Percentiles rank a stretch among this genome's conserved stretches.
Evolutionary conservation across 306 rosid species (phyloP).

Genomic region (Vicia villosa): DNA sequence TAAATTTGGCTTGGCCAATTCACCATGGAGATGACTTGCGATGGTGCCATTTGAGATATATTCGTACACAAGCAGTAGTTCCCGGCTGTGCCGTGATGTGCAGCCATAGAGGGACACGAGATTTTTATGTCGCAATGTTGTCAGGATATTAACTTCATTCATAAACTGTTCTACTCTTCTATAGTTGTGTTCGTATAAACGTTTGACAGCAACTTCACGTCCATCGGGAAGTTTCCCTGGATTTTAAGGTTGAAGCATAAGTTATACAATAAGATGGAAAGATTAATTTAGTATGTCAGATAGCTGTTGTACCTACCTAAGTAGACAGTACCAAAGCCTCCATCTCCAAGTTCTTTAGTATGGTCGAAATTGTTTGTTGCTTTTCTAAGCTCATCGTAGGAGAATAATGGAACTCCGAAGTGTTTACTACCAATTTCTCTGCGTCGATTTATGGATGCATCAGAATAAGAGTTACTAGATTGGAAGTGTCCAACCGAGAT

Average conservation of each 20-base stretch:
- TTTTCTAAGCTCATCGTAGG: slow-evolving; percentile 48
- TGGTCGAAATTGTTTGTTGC: slow-evolving; percentile 67
- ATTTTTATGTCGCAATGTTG: slow-evolving; percentile 60
- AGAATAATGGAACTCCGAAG: slow-evolving; percentile 44
- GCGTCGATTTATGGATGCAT: slow-evolving; percentile 17
- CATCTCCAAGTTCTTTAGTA: slow-evolving; percentile 68
- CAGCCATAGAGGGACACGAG: slow-evolving; percentile 79
- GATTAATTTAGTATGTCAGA: not conserved
- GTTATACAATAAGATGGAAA: slow-evolving; percentile 6
- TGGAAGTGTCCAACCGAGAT: slow-evolving; percentile 14
- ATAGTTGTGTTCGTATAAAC: slow-evolving; percentile 60
- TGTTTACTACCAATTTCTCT: slow-evolving; percentile 20
- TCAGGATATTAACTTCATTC: slow-evolving; percentile 56
- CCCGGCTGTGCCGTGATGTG: slow-evolving; percentile 65
- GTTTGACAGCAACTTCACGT: slow-evolving; percentile 56
- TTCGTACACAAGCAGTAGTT: slow-evolving; percentile 64
- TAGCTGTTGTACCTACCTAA: slow-evolving; percentile 35
- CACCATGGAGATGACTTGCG: slow-evolving; percentile 75
- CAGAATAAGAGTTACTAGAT: slow-evolving; percentile 29
- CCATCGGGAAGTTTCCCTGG: slow-evolving; percentile 51
- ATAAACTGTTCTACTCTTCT: slow-evolving; percentile 47
- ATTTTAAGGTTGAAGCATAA: slow-evolving; percentile 15
- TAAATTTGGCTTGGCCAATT: slow-evolving; percentile 31
- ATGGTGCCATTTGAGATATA: slow-evolving; percentile 63
- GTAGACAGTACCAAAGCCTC: slow-evolving; percentile 57